These are phyloP conservation scores for Lolium perenne DNA, from an alignment of 176 grass and related monocot species.

Conservation along the genomic window DNA sequence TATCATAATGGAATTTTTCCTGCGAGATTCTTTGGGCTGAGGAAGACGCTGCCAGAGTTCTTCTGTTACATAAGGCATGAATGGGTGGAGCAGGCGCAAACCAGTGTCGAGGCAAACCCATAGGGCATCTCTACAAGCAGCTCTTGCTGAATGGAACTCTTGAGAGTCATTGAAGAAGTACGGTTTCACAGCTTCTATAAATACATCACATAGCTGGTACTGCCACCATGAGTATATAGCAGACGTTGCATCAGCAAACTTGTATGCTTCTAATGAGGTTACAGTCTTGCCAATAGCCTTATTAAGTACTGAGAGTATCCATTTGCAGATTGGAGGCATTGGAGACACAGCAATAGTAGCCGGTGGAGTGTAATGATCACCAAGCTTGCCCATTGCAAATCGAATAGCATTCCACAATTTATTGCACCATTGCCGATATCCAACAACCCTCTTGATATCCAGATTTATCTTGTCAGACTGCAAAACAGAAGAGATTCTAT, in stretches of 20 bases:
- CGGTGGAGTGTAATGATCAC: no score
- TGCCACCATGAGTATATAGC: slow-evolving; percentile 95
- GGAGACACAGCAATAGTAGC: no score
- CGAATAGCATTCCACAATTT: no score
- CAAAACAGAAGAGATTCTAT: slow-evolving; percentile 27
- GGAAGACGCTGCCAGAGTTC: slow-evolving; percentile 93
- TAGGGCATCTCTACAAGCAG: slow-evolving; percentile 70
- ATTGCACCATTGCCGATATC: no score
- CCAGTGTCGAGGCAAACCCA: slow-evolving; percentile 61
- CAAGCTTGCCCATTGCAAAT: no score
- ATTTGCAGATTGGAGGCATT: no score
- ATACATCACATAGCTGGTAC: slow-evolving; percentile 90
- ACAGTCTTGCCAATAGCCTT: slow-evolving; percentile 76
- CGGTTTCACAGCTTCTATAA: slow-evolving; percentile 91
- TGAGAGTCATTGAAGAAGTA: slow-evolving; percentile 70
- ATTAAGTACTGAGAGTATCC: no score
- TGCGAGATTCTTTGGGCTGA: slow-evolving; percentile 61
- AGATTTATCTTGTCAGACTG: slow-evolving; percentile 94
- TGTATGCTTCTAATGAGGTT: slow-evolving; percentile 79
- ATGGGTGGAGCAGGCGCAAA: no score
- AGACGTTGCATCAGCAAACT: slow-evolving; percentile 85
- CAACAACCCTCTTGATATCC: slow-evolving; percentile 69
- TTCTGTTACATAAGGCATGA: background rate
- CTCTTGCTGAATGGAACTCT: slow-evolving; percentile 71
- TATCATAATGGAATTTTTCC: slow-evolving; percentile 82